Conservation (phyloP, 2,329 filamentous ascomycete genomes). For the Sporothrix curviconia region DNA sequence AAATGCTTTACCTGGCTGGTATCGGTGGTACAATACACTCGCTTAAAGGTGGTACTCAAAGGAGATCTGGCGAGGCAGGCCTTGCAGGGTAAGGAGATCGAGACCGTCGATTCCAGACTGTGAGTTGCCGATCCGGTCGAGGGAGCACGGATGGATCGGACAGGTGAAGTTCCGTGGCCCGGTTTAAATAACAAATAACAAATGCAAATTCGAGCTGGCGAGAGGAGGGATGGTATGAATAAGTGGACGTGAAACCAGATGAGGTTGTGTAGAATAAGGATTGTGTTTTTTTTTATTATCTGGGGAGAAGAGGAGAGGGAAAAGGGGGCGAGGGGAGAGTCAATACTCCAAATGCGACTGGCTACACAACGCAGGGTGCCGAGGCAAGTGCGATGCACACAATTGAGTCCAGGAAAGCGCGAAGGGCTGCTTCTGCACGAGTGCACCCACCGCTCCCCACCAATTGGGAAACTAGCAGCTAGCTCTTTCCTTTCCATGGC, state of each 20-base stretch:
- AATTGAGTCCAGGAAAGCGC: conserved; percentile 16
- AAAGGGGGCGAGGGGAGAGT: background rate
- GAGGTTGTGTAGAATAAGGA: background rate
- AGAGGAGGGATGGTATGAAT: too few species aligned
- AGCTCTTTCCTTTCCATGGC: background rate
- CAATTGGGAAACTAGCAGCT: background rate
- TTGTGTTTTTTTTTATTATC: background rate
- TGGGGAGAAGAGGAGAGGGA: background rate
- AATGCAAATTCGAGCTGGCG: too few species aligned
- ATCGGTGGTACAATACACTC: background rate
- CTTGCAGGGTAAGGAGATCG: background rate
- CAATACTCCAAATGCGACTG: conserved; percentile 4
- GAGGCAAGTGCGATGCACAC: conserved; percentile 22
- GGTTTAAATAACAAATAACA: too few species aligned
- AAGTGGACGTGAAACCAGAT: background rate
- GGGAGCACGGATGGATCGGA: background rate
- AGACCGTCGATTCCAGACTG: background rate
- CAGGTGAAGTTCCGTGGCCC: too few species aligned
- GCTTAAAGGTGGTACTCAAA: background rate
- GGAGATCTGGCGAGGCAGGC: background rate
- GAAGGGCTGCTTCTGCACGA: background rate
- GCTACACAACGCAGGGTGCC: conserved; percentile 3
- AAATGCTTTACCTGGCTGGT: background rate
- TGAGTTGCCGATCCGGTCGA: background rate
- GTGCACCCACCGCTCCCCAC: background rate